Base-by-base conservation (phyloP, 306 rosid species). In the Cicer chorassanicum region DNA sequence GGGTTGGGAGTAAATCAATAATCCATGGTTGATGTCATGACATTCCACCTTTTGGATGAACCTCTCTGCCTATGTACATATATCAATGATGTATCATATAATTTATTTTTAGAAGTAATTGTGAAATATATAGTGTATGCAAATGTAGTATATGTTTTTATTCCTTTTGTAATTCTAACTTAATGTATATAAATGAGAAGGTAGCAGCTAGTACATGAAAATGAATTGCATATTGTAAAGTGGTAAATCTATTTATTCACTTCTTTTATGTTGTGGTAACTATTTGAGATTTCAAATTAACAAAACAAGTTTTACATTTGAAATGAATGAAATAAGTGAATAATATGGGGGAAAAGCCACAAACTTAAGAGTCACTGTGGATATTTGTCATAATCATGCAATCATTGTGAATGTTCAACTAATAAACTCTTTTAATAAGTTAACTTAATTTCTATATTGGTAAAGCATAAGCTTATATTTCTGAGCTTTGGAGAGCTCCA, bases 1-100 rank as follows among this genome's bases (percentile, higher is more conserved):
- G 99, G 99, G 98, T 44, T 94, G 98, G 98, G 90, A 87, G 43
- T 91, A 83, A 83, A 86, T 92, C 44, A 84, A 87, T 46, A 84
- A 87, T 46, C 7, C 68, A 61, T 62, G 39, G 39, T 44, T 45
- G 68, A 42, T 55, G 13, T 44, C 29, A 76, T 75, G 73, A 19
- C 24, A 39, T 45, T 9, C 10, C 66, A 60, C 39, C 71, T 65
- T 74, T 19, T 62, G 56, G 55, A 53, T 76, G n/a, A 34, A 46
- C 70, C 45, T 8, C 57, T 12, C 39, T 45, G 21, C 70, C 21
- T 74, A 8, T 82, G 90, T 85, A 82, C 87, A 91, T 53, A 24
- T 65, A 79, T 55, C 81, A 34, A 18, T 57, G 57, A 53, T 57
- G 45, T 66, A 45, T 49, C 72, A 24, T 77, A 61, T 70, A 50